These are phyloP conservation scores for Gracilaria domingensis DNA, from an alignment of 23 red algal species.

Conservation along the genomic window DNA sequence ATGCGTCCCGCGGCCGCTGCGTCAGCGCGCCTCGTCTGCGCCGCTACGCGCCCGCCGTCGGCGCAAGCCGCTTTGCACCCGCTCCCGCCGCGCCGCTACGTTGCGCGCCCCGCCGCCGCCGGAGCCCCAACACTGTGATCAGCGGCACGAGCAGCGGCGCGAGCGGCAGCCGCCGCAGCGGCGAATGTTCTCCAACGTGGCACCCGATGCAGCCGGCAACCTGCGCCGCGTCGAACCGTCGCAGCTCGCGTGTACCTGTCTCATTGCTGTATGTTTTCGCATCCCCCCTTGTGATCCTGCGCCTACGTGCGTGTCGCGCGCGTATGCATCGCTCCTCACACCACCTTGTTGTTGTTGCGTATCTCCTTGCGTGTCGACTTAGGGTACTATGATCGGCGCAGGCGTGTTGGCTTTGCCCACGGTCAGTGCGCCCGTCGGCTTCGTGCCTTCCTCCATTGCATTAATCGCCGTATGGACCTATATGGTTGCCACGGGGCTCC, in stretches of 20 bases:
- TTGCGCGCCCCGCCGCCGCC: not conserved
- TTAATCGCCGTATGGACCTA: conserved; percentile 71
- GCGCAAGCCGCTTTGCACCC: too few relatives aligned
- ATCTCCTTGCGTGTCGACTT: not conserved
- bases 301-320: too few relatives aligned
- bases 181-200: conserved; percentile 66
- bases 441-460: conserved; percentile 59
- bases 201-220: not conserved
- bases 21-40: too few relatives aligned
- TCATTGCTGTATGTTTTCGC: conserved; percentile 51
- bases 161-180: not conserved
- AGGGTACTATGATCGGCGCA: conserved; percentile 91
- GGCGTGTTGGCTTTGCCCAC: conserved; percentile 90
- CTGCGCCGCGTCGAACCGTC: conserved; percentile 30
- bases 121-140: too few relatives aligned
- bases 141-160: not conserved
- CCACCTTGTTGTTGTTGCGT: not conserved
- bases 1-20: too few relatives aligned
- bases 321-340: too few relatives aligned
- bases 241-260: conserved; percentile 46
- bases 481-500: conserved; percentile 59
- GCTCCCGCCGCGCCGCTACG: too few relatives aligned
- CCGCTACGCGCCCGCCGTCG: too few relatives aligned
- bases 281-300: too few relatives aligned
- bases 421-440: conserved; percentile 63